phyloP scores from a whole-genome alignment of 768 basidiomycete genomes.

The Calocybe gangraenosa region DNA sequence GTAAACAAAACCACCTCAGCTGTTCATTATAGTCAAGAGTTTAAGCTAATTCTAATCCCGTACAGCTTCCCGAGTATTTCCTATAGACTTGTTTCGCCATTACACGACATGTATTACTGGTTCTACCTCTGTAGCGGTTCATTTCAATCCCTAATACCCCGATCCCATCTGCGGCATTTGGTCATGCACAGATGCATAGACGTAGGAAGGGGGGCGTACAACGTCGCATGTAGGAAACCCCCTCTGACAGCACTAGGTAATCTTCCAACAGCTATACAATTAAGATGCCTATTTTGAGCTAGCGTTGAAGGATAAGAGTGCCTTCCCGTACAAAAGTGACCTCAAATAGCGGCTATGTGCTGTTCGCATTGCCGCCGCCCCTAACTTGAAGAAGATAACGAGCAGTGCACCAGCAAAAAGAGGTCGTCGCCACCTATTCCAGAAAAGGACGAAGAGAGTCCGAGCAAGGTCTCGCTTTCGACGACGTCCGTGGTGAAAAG shows the following conservation, averaged over 20 bases:
- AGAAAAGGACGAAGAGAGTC: conserved; percentile 61
- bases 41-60: conserved; percentile 3
- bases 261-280: conserved; percentile 3
- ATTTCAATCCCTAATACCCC: neutral
- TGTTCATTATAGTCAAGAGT: conserved; percentile 1
- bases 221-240: neutral
- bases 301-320: conserved; percentile 5
- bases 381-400: conserved; percentile 25
- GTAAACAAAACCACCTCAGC: conserved; percentile 31
- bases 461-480: conserved; percentile 64
- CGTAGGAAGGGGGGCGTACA: neutral
- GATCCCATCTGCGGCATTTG: neutral
- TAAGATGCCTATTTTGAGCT: conserved; percentile 3
- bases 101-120: conserved; percentile 15
- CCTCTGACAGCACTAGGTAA: conserved; percentile 9
- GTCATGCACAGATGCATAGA: neutral
- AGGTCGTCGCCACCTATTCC: conserved; percentile 57
- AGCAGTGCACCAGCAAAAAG: conserved; percentile 32
- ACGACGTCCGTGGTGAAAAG: conserved; percentile 56
- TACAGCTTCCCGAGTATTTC: conserved; percentile 81
- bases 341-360: conserved; percentile 11
- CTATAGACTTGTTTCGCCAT: conserved; percentile 28
- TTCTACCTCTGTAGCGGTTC: conserved; percentile 8
- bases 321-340: conserved; percentile 3
- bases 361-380: conserved; percentile 14